A percentile compares a stretch with the other conserved stretches of the same genome.
Conservation (phyloP, 179 eudicot genomes). For the Silene vulgaris region DNA sequence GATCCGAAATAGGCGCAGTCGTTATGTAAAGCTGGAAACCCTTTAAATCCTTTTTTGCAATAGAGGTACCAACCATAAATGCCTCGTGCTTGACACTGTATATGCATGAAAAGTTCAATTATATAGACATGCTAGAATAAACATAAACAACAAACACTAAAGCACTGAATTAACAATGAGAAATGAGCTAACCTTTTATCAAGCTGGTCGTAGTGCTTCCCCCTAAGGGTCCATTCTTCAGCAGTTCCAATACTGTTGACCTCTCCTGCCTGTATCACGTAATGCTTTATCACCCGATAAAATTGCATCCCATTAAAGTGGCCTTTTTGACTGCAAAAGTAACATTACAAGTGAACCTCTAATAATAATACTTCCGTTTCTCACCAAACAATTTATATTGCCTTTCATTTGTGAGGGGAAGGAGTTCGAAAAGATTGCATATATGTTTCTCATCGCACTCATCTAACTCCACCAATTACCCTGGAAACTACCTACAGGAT, state of each 20-base stretch:
- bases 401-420: background rate
- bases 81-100: conserved; percentile 94
- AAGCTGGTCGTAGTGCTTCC: conserved; percentile 70
- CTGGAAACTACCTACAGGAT: no score
- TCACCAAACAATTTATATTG: background rate
- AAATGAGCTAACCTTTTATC: conserved; percentile 57
- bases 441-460: background rate
- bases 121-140: background rate
- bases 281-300: conserved; percentile 81
- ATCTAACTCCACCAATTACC: no score
- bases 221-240: conserved; percentile 83
- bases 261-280: conserved; percentile 84
- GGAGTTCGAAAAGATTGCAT: background rate
- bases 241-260: conserved; percentile 53
- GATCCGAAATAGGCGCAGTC: conserved; percentile 92
- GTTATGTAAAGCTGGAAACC: conserved; percentile 82
- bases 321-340: conserved; percentile 65
- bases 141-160: background rate
- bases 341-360: conserved; percentile 8
- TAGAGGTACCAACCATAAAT: conserved; percentile 95
- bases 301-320: conserved; percentile 90
- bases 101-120: background rate
- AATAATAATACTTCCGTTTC: background rate
- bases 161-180: background rate
- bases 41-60: conserved; percentile 49